These are phyloP conservation scores for Bidens hawaiensis DNA, from an alignment of 140 eudicot genomes.

Conservation along the genomic window DNA sequence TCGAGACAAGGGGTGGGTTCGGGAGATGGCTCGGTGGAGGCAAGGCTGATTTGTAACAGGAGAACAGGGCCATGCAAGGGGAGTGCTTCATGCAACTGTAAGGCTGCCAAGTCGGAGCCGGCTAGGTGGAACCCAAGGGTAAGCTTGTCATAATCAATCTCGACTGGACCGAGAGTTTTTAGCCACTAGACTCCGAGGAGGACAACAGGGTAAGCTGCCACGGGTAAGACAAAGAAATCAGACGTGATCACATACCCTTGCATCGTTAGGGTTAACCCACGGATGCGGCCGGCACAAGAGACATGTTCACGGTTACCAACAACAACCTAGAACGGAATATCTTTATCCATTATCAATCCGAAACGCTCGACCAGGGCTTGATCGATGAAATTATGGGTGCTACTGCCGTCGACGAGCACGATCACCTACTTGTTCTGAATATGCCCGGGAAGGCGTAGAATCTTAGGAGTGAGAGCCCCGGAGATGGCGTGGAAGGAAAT, in stretches of 20 bases:
- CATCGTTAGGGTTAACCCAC: neutral
- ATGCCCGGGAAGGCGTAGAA: neutral
- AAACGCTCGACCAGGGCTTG: neutral
- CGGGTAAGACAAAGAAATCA: neutral
- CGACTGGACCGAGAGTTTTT: no score
- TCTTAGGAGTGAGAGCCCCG: neutral
- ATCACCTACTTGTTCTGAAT: neutral
- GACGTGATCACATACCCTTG: neutral
- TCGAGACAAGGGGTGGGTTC: no score
- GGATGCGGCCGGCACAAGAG: neutral
- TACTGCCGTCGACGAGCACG: neutral
- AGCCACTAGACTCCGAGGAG: neutral
- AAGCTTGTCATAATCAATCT: no score
- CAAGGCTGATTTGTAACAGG: no score
- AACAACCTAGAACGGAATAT: neutral
- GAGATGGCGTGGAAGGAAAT: neutral
- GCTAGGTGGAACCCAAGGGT: no score
- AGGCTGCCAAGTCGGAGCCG: no score
- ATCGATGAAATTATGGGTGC: neutral
- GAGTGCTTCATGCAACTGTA: no score
- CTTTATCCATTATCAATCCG: neutral
- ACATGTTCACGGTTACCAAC: neutral
- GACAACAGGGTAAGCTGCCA: neutral
- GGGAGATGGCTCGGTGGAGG: no score
- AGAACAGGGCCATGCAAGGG: no score